Evolutionary conservation across 176 grass and related monocot genomes (phyloP).

Genomic region (Triticum monococcum): DNA sequence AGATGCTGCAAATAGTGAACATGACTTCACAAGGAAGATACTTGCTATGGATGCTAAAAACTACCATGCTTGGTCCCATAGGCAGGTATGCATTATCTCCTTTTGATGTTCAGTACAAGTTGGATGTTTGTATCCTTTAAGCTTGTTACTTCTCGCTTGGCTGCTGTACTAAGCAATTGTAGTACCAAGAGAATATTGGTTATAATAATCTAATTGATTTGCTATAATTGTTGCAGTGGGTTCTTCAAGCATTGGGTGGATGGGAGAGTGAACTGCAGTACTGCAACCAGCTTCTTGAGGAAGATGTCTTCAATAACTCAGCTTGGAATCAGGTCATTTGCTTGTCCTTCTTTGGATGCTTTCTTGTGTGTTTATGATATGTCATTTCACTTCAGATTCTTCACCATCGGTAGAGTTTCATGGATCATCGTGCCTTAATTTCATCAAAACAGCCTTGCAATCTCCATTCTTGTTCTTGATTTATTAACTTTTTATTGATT

Average conservation of each 20-base stretch:
- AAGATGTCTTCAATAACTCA: slow-evolving; percentile 96
- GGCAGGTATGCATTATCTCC: slow-evolving; percentile 52
- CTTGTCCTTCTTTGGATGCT: neutral
- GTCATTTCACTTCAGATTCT: neutral
- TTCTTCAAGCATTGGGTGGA: slow-evolving; percentile 86
- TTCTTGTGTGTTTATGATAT: neutral
- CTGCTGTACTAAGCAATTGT: slow-evolving; percentile 6
- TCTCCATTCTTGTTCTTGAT: neutral
- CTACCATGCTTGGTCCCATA: slow-evolving; percentile 98
- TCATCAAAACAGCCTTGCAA: neutral
- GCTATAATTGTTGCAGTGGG: slow-evolving; percentile 63
- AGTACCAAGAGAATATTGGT: neutral
- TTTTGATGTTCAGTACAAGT: slow-evolving; percentile 6
- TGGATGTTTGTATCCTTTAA: slow-evolving; percentile 9
- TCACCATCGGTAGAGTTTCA: slow-evolving; percentile 5
- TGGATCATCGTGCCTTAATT: neutral
- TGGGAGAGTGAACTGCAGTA: slow-evolving; percentile 88
- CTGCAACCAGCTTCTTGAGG: slow-evolving; percentile 70
- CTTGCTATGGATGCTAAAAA: slow-evolving; percentile 82
- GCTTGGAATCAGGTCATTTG: slow-evolving; percentile 95
- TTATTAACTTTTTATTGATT: slow-evolving; percentile 16
- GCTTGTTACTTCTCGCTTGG: neutral
- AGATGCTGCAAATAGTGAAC: slow-evolving; percentile 63
- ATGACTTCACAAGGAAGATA: slow-evolving; percentile 71
- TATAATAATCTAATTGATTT: slow-evolving; percentile 22